Evolutionary conservation across 169 alveolate species (phyloP).

Genomic region (Eimeria necatrix): DNA sequence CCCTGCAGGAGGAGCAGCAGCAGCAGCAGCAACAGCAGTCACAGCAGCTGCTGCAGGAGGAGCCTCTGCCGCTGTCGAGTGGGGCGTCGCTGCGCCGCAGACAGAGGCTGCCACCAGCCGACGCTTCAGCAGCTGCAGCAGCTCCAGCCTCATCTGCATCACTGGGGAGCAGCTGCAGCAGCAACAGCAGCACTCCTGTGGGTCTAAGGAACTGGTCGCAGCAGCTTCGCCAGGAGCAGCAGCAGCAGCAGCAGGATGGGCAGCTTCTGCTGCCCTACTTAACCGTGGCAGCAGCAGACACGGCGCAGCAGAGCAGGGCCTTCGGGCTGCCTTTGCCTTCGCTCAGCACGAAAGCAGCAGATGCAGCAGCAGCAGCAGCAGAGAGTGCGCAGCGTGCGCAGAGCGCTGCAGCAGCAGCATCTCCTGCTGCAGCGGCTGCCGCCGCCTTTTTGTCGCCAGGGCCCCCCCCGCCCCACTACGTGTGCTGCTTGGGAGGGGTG

Average conservation of each 20-base stretch:
- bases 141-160: not conserved
- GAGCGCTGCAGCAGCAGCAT: too few species aligned
- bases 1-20: constrained; percentile 16
- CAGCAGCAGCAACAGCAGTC: not conserved
- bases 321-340: constrained; percentile 20
- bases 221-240: not conserved
- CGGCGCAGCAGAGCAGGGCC: constrained; percentile 47
- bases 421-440: constrained; percentile 32
- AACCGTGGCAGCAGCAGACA: constrained; percentile 1
- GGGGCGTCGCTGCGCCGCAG: constrained; percentile 56
- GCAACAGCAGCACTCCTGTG: constrained; percentile 40
- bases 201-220: not conserved
- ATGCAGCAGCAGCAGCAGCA: too few species aligned
- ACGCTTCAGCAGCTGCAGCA: not conserved
- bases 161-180: constrained; percentile 34
- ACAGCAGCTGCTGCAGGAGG: constrained; percentile 22
- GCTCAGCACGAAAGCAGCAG: too few species aligned
- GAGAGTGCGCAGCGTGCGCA: too few species aligned
- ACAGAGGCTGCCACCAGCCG: not conserved
- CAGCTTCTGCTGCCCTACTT: not conserved
- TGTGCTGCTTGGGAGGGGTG: constrained; percentile 1
- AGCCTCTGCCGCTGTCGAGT: not conserved
- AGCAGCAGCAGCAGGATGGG: constrained; percentile 56
- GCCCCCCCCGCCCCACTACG: constrained; percentile 19
- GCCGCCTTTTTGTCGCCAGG: constrained; percentile 13